Conservation (phyloP, 129 eudicot species). For the Glebionis coronaria region DNA sequence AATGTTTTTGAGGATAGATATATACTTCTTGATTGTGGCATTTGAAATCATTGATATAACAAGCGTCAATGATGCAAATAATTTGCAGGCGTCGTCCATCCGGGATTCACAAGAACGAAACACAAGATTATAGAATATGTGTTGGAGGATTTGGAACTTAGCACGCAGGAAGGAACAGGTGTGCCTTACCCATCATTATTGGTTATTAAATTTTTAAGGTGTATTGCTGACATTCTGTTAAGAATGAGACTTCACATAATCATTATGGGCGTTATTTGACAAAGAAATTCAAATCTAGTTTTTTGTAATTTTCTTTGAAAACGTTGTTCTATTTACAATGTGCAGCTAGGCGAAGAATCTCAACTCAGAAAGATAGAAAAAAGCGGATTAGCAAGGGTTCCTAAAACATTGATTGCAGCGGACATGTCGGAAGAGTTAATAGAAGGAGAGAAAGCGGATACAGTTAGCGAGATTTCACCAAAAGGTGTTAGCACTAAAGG, state of each 20-base stretch:
- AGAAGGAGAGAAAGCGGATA: slow-evolving; percentile 63
- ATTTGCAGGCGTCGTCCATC: slow-evolving; percentile 65
- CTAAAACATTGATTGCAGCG: too few relatives aligned
- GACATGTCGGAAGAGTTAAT: too few relatives aligned
- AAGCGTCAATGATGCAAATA: slow-evolving; percentile 3
- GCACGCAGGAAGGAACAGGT: slow-evolving; percentile 79
- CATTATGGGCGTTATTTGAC: too few relatives aligned
- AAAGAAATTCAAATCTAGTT: not conserved
- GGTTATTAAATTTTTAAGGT: not conserved
- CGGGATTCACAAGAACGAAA: slow-evolving; percentile 87
- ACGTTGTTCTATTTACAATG: slow-evolving; percentile 6
- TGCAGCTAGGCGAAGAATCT: too few relatives aligned
- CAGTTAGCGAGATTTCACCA: too few relatives aligned
- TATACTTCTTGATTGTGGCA: not conserved
- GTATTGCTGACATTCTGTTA: not conserved
- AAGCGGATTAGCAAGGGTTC: too few relatives aligned
- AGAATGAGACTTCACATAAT: too few relatives aligned
- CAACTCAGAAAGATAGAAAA: too few relatives aligned
- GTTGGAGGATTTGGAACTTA: too few relatives aligned
- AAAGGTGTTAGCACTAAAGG: too few relatives aligned
- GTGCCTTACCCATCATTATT: not conserved
- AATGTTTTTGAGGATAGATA: not conserved
- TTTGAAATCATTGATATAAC: not conserved
- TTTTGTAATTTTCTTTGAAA: not conserved
- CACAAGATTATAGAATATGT: slow-evolving; percentile 82